A percentile compares a stretch with the other conserved stretches of the same genome.
Evolutionary conservation across 768 basidiomycete genomes (phyloP).

Genomic region (Agaricus blazei): DNA sequence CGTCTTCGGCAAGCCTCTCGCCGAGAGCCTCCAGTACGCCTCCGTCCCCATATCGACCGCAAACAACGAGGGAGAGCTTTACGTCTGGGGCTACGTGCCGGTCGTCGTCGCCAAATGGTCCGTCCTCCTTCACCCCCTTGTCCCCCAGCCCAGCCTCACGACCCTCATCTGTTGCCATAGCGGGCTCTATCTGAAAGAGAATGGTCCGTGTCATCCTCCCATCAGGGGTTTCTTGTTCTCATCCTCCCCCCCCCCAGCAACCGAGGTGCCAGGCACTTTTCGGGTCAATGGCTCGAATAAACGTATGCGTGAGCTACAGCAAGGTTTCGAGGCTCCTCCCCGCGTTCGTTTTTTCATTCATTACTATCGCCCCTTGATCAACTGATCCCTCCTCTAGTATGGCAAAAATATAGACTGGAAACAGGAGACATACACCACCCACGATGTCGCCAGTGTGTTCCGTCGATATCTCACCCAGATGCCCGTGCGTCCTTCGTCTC

Average conservation of each 20-base stretch:
- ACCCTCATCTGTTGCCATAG: slow-evolving; percentile 31
- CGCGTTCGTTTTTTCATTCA: slow-evolving; percentile 31
- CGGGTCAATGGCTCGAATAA: slow-evolving; percentile 94
- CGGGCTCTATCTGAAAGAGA: slow-evolving; percentile 92
- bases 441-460: slow-evolving; percentile 97
- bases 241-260: slow-evolving; percentile 42
- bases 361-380: background rate
- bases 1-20: slow-evolving; percentile 84
- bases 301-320: slow-evolving; percentile 94
- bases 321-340: slow-evolving; percentile 83
- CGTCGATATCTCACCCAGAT: slow-evolving; percentile 93
- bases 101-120: slow-evolving; percentile 98
- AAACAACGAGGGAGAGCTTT: slow-evolving; percentile 73
- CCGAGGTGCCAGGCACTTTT: slow-evolving; percentile 90
- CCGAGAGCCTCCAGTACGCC: slow-evolving; percentile 80
- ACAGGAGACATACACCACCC: slow-evolving; percentile 79
- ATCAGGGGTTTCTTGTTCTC: slow-evolving; percentile 1
- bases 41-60: slow-evolving; percentile 93
- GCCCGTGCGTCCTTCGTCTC: slow-evolving; percentile 61
- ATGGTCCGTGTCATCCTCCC: slow-evolving; percentile 44
- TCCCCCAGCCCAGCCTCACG: background rate
- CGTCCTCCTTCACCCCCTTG: slow-evolving; percentile 25
- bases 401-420: slow-evolving; percentile 94
- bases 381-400: slow-evolving; percentile 47
- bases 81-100: slow-evolving; percentile 92